phyloP scores from a whole-genome alignment of 208 protist species.

The Porcisia deanei region DNA sequence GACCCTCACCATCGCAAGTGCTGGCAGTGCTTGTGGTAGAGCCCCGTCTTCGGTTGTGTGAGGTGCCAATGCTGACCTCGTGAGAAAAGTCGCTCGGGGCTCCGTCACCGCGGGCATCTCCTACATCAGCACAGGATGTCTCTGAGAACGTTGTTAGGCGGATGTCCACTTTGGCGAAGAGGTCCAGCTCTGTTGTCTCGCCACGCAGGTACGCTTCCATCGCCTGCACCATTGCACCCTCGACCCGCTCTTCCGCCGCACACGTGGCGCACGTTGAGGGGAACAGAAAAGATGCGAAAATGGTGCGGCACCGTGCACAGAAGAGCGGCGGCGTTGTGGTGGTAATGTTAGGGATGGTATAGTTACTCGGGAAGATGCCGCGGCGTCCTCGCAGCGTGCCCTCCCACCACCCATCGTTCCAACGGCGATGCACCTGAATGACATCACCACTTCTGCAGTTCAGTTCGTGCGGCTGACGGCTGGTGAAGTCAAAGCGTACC shows the following conservation, averaged over 20 bases:
- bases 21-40: not conserved
- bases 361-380: constrained; percentile 90
- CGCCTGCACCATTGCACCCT: constrained; percentile 43
- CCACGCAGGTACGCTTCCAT: constrained; percentile 47
- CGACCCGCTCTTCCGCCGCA: constrained; percentile 38
- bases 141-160: not conserved
- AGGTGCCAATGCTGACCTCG: not conserved
- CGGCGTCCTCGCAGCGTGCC: constrained; percentile 54
- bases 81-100: not conserved
- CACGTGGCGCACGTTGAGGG: constrained; percentile 38
- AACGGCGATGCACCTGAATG: constrained; percentile 72
- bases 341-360: constrained; percentile 69
- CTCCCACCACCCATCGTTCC: constrained; percentile 92
- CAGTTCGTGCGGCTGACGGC: constrained; percentile 48
- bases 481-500: constrained; percentile 54
- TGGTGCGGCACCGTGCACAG: constrained; percentile 60
- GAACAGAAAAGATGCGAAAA: constrained; percentile 25
- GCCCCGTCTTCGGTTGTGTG: not conserved
- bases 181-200: constrained; percentile 15
- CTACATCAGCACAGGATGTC: not conserved
- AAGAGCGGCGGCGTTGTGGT: constrained; percentile 65
- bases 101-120: not conserved
- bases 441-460: constrained; percentile 51
- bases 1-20: not conserved
- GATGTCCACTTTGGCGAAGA: constrained; percentile 35